Base-by-base conservation (phyloP, 2,329 filamentous ascomycete species). In the Seiridium cupressi region DNA sequence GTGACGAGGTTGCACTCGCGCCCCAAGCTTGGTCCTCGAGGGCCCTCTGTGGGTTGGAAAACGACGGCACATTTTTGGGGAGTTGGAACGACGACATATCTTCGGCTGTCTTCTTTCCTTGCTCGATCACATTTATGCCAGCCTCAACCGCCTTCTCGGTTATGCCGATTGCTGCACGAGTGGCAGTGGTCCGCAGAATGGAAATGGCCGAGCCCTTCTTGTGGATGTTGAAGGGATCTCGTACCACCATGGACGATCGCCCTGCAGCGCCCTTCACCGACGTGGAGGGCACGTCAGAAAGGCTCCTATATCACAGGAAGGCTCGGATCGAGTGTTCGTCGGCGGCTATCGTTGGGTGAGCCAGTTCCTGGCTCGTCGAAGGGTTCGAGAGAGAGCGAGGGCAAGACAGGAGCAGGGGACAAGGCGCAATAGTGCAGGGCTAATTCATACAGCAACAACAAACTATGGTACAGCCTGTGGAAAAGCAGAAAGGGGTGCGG, bases 61-160 rank as follows among this genome's bases (percentile, higher is more conserved):
- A 90, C 67, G 86, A 86, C 58, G 89, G 89, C n/a, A 88, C 81
- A 76, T 90, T 87, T 72, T 84, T 85, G 13, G 89, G 89, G 44
- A 90, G 77, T 54, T 84, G 79, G 76, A 91, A 92, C 55, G 84
- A 78, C 86, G 84, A 78, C 86, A 89, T 89, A 62, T 81, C 78
- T 68, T 74, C 66, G 49, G 73, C 70, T 42, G 69, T 71, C 66
- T 74, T 72, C 61, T 71, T 75, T 58, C 73, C 69, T 62, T 73
- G 72, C 64, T 81, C 79, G 66, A 81, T 74, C 56, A 78, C 81
- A 72, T 80, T 74, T 57, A 77, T 72, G 67, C 79, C 76, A 63
- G 76, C 80, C 73, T 81, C 80, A 64, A 79, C 76, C 63, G 81
- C 80, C 66, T 78, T 76, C 62, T 80, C 77, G 62, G 74, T 76